phyloP scores from a whole-genome alignment of 306 rosid genomes.

The Lathyrus oleraceus region DNA sequence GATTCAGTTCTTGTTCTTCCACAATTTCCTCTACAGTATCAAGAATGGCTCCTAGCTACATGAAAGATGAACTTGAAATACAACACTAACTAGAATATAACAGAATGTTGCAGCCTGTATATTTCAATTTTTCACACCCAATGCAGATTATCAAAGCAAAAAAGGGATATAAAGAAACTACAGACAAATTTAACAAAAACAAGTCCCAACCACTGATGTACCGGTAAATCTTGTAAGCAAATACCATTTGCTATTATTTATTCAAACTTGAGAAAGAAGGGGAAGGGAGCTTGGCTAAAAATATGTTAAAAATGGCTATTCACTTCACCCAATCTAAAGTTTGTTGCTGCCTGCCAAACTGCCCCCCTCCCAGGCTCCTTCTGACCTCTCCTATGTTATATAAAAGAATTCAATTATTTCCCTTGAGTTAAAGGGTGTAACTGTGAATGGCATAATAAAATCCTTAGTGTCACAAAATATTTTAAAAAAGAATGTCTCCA shows the following conservation, averaged over 20 bases:
- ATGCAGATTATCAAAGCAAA: neutral
- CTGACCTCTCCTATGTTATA: neutral
- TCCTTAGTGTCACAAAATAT: neutral
- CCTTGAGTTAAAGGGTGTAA: slow-evolving; percentile 6
- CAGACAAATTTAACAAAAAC: neutral
- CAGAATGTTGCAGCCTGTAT: slow-evolving; percentile 4
- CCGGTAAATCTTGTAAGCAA: neutral
- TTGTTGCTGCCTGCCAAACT: neutral
- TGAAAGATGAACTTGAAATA: slow-evolving; percentile 30
- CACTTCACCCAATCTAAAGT: neutral
- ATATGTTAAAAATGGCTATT: neutral
- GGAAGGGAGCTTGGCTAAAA: neutral
- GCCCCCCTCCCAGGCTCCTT: too few relatives aligned
- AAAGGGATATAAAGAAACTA: neutral
- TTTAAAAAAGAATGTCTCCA: neutral
- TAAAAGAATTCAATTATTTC: neutral
- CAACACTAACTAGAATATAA: slow-evolving; percentile 16
- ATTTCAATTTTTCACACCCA: neutral
- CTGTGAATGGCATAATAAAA: neutral
- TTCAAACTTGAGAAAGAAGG: neutral
- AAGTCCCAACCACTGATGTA: neutral
- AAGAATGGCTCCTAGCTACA: slow-evolving; percentile 72
- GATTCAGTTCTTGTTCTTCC: slow-evolving; percentile 75
- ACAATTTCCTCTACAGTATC: slow-evolving; percentile 76
- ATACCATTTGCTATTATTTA: neutral